These are phyloP conservation scores for Uronychia setigera DNA, from an alignment of 73 alveolate species.

Conservation along the genomic window DNA sequence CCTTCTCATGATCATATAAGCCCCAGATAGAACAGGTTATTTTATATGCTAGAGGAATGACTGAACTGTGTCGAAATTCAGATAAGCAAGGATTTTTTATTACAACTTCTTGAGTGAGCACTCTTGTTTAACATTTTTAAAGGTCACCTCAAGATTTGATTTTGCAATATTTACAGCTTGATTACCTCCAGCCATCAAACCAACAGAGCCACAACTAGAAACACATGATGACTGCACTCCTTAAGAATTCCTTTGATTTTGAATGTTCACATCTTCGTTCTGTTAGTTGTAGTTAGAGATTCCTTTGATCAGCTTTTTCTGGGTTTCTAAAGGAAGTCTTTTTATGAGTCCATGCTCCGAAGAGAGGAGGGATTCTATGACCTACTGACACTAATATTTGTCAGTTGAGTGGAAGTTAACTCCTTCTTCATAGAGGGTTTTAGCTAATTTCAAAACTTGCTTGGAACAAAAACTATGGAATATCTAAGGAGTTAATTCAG, in stretches of 20 bases:
- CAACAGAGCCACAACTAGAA: too few relatives aligned
- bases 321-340: background rate
- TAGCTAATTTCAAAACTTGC: background rate
- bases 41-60: background rate
- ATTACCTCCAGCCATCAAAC: too few relatives aligned
- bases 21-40: background rate
- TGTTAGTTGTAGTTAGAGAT: too few relatives aligned
- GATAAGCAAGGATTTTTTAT: background rate
- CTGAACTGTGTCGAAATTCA: background rate
- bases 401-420: background rate
- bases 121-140: background rate
- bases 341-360: background rate
- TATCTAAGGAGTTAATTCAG: background rate
- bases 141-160: background rate
- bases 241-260: background rate
- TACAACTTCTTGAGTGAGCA: background rate
- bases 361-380: background rate
- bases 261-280: too few relatives aligned
- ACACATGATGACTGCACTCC: too few relatives aligned
- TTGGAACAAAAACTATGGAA: background rate
- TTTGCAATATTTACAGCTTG: background rate
- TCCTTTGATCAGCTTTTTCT: background rate
- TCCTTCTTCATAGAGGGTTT: background rate
- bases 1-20: background rate
- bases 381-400: background rate